Evolutionary conservation across 1,139 yeast genomes (phyloP).

Genomic region (Pichia sp.): DNA sequence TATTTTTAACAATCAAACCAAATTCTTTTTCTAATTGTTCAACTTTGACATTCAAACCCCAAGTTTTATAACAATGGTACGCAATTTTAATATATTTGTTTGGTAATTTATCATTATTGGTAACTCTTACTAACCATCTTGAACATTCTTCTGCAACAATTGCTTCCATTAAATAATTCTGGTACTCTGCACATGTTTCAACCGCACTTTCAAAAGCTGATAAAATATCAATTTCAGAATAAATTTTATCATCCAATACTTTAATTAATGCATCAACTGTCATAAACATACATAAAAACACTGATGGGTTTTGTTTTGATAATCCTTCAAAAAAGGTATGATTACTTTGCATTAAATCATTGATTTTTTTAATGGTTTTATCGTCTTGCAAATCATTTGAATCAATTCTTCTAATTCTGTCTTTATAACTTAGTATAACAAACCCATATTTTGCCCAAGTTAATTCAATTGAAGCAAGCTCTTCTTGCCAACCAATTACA

Average conservation of each 20-base stretch:
- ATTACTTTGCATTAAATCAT: slow-evolving; percentile 6
- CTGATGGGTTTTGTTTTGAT: slow-evolving; percentile 34
- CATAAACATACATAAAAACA: slow-evolving; percentile 34
- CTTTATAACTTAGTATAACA: slow-evolving; percentile 9
- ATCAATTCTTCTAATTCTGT: slow-evolving; percentile 10
- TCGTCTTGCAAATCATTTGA: slow-evolving; percentile 1
- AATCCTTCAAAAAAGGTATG: slow-evolving; percentile 31
- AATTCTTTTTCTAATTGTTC: slow-evolving; percentile 16
- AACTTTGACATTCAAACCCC: slow-evolving; percentile 32
- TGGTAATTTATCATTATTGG: slow-evolving; percentile 24
- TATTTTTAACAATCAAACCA: slow-evolving; percentile 1
- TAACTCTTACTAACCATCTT: slow-evolving; percentile 36
- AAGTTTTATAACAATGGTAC: slow-evolving; percentile 26
- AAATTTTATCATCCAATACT: slow-evolving; percentile 15
- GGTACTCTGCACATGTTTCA: slow-evolving; percentile 32
- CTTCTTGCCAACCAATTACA: neutral
- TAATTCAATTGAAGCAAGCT: slow-evolving; percentile 7
- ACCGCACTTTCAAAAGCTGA: slow-evolving; percentile 46
- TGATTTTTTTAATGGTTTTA: neutral
- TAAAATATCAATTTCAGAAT: slow-evolving; percentile 34
- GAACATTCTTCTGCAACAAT: slow-evolving; percentile 42
- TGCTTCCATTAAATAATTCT: slow-evolving; percentile 38
- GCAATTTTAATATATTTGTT: slow-evolving; percentile 28
- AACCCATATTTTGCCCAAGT: slow-evolving; percentile 7
- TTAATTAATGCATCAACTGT: slow-evolving; percentile 33